Evolutionary conservation across 2,329 filamentous ascomycete species (phyloP).

Genomic region (Hypoxylon sp.): DNA sequence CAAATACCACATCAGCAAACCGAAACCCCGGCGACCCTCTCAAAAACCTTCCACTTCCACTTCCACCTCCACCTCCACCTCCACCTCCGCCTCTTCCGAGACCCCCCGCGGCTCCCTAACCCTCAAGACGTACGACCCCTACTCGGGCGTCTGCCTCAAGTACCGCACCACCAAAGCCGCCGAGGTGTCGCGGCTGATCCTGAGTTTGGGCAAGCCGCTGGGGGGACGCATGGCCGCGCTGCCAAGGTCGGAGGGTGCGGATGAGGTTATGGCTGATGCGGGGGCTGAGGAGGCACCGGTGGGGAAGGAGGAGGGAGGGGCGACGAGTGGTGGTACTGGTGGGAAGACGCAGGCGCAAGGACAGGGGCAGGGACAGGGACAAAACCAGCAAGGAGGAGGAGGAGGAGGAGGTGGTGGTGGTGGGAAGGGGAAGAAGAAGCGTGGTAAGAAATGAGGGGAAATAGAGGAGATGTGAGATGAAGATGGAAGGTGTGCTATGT

Average conservation of each 20-base stretch:
- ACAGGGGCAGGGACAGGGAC: slow-evolving; percentile 48
- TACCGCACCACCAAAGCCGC: slow-evolving; percentile 92
- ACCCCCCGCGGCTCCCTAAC: slow-evolving; percentile 76
- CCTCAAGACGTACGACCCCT: slow-evolving; percentile 90
- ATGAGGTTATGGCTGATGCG: slow-evolving; percentile 58
- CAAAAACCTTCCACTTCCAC: slow-evolving; percentile 48
- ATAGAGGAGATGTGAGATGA: background rate
- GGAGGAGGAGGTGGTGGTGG: too few species aligned
- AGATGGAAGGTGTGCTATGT: background rate
- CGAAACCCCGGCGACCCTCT: slow-evolving; percentile 41
- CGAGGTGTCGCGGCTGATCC: slow-evolving; percentile 86
- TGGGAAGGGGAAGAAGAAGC: slow-evolving; percentile 75
- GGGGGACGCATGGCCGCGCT: slow-evolving; percentile 75
- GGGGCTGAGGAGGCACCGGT: slow-evolving; percentile 41
- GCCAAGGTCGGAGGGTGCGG: slow-evolving; percentile 53
- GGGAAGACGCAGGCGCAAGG: slow-evolving; percentile 48
- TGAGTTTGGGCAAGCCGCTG: slow-evolving; percentile 75
- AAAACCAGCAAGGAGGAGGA: too few species aligned
- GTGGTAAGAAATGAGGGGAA: slow-evolving; percentile 71
- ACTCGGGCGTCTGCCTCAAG: slow-evolving; percentile 84
- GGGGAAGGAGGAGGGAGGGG: slow-evolving; percentile 15
- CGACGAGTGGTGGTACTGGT: slow-evolving; percentile 36
- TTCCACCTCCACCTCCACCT: slow-evolving; percentile 46
- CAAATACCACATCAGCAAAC: slow-evolving; percentile 80
- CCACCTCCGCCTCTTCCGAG: slow-evolving; percentile 57